phyloP scores from a whole-genome alignment of 495 filamentous ascomycete genomes.

The Schizothecium vesticola region DNA sequence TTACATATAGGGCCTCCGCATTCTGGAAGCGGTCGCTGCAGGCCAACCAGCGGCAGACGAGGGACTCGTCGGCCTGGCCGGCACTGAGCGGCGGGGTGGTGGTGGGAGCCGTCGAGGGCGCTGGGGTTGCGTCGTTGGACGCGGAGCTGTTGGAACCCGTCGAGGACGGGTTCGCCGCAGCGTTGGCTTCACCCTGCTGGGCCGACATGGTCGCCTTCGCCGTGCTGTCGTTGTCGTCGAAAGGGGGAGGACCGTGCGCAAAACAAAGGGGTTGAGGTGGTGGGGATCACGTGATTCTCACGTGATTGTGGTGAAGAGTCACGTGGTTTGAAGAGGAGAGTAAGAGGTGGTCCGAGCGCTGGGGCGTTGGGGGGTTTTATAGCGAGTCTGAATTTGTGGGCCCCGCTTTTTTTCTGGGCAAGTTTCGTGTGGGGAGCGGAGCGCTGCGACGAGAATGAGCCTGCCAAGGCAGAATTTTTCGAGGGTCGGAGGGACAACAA shows the following conservation, averaged over 20 bases:
- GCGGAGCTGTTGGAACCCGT: conserved; percentile 21
- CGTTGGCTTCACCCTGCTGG: not conserved
- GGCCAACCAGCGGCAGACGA: conserved; percentile 80
- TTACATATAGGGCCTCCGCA: conserved; percentile 86
- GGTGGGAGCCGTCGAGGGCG: conserved; percentile 36
- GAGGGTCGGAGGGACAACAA: not conserved
- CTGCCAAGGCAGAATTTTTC: conserved; percentile 2
- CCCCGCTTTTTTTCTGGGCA: not conserved
- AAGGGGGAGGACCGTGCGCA: not conserved
- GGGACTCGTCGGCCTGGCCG: conserved; percentile 50
- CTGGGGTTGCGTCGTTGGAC: conserved; percentile 42
- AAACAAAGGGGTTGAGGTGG: not conserved
- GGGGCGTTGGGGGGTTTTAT: not conserved
- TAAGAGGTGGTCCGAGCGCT: not conserved
- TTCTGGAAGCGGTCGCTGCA: conserved; percentile 76
- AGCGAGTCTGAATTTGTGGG: not conserved
- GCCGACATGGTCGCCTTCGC: not conserved
- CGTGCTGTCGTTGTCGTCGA: not conserved
- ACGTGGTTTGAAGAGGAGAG: not conserved
- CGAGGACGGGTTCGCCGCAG: conserved; percentile 14
- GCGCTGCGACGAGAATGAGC: not conserved
- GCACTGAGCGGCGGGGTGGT: conserved; percentile 34
- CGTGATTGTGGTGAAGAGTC: not conserved
- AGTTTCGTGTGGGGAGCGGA: not conserved
- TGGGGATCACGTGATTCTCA: not conserved